Evolutionary conservation across 2,329 filamentous ascomycete genomes (phyloP), one percentile per base, ranked within the genome.

Genomic region (Calonectria crousiana): DNA sequence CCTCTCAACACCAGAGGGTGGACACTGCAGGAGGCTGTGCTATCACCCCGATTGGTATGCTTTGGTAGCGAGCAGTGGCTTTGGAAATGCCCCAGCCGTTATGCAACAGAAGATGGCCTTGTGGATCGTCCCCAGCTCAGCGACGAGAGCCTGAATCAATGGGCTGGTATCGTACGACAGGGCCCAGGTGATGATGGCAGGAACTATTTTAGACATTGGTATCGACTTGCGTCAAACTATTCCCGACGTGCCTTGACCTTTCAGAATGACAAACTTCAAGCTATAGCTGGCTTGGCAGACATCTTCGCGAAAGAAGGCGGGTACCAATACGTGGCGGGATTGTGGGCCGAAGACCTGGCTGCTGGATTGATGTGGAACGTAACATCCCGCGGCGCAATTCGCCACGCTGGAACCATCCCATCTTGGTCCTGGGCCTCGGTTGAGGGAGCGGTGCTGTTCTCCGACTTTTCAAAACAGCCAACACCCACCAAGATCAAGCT

Each of bases 21-120:
- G 65, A 44, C 49, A n/a, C 49, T 67, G 16, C 65, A 67, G 23
- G 65, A 67, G 10, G 32, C 47, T 36, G 32, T 67, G 6, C 49
- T 67, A 41, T 67, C 65, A 11, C 34, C 65, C 4, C 16, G 65
- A n/a, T 4, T 67, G 23, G 49, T 67, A 36, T 67, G 65, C 23
- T 67, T 67, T 53, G 65, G 65, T 9, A n/a, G 32, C 1, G 65
- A 67, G 4, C 65, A 67, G 49, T 67, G 65, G 65, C 65, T 67
- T 32, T 67, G 65, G 65, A 67, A 67, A 41, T 67, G 65, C 34
- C 32, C 65, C 47, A 67, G 49, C 65, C 65, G 65, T 14, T 67
- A 67, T 14, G 34, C 65, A 14, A 67, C 65, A 67, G 65, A 67
- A 32, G 65, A 67, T 2, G 65, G 65, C 47, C 49, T 67, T 4